Percentiles rank a stretch among this genome's conserved stretches.
These are phyloP conservation scores for Fomitiporia mediterranea DNA, from an alignment of 1,284 basidiomycete genomes.

Conservation along the genomic window DNA sequence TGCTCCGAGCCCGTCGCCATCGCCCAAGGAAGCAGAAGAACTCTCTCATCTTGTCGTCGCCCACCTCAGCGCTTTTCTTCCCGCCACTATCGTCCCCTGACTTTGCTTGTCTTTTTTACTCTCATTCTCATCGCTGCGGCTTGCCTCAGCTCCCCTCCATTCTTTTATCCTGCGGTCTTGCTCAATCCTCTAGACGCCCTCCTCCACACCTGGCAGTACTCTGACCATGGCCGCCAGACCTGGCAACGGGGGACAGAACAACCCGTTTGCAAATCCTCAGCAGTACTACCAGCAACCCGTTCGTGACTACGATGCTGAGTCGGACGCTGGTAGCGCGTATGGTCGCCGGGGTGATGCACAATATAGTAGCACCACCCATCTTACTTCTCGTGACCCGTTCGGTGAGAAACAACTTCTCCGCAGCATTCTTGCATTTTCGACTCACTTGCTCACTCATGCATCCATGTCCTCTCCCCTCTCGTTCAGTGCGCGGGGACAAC, in stretches of 20 bases:
- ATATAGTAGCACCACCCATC: constrained; percentile 20
- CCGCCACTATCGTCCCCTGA: not conserved
- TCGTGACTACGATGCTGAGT: constrained; percentile 16
- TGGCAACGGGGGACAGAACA: constrained; percentile 33
- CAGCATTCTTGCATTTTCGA: not conserved
- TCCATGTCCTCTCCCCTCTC: constrained; percentile 22
- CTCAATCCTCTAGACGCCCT: not conserved
- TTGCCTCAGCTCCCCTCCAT: constrained; percentile 8
- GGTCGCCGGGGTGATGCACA: constrained; percentile 21
- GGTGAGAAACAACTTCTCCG: constrained; percentile 19
- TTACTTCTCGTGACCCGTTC: constrained; percentile 27
- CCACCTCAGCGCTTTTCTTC: not conserved
- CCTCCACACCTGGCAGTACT: not conserved
- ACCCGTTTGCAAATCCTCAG: constrained; percentile 24
- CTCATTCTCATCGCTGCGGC: constrained; percentile 9
- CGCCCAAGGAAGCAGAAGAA: not conserved
- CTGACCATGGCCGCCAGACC: constrained; percentile 34
- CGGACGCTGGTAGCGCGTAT: constrained; percentile 17
- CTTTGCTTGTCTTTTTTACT: not conserved
- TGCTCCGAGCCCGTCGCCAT: not conserved
- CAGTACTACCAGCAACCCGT: constrained; percentile 17
- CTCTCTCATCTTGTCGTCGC: not conserved
- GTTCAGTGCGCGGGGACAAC: constrained; percentile 26
- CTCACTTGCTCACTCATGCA: constrained; percentile 17
- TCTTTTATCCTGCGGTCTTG: not conserved